Percentiles rank a stretch among this genome's conserved stretches.
These are phyloP conservation scores for Singerocomus rubriflavus DNA, from an alignment of 1,284 basidiomycete genomes.

Conservation along the genomic window DNA sequence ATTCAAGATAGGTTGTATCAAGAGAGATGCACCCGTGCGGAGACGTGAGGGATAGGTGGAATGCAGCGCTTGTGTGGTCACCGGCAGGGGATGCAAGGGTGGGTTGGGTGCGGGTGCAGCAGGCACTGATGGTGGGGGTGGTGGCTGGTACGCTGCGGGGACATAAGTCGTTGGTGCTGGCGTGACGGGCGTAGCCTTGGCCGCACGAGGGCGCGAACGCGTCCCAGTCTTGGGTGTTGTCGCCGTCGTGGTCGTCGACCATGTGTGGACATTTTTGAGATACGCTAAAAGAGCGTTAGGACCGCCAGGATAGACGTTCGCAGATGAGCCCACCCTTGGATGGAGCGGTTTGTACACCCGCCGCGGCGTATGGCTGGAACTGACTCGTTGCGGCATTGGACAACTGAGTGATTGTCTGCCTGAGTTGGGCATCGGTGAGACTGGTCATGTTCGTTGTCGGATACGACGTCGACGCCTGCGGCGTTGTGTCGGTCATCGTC, in stretches of 20 bases:
- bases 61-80: constrained; percentile 68
- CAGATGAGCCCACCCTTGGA: constrained; percentile 38
- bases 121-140: constrained; percentile 17
- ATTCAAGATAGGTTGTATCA: constrained; percentile 85
- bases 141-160: constrained; percentile 33
- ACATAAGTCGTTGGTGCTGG: constrained; percentile 33
- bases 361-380: constrained; percentile 42
- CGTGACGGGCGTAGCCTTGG: constrained; percentile 32
- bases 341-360: constrained; percentile 40
- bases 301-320: neutral
- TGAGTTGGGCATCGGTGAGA: constrained; percentile 56
- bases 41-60: constrained; percentile 91
- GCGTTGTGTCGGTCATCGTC: constrained; percentile 30
- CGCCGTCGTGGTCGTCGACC: constrained; percentile 43
- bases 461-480: constrained; percentile 28
- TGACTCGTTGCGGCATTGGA: constrained; percentile 43
- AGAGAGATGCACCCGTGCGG: constrained; percentile 85
- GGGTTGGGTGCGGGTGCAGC: constrained; percentile 39
- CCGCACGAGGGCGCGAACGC: constrained; percentile 34
- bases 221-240: constrained; percentile 24
- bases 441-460: constrained; percentile 36
- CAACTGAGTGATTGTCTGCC: constrained; percentile 50
- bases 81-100: constrained; percentile 53
- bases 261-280: constrained; percentile 61
- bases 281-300: constrained; percentile 42